Base-by-base conservation (phyloP, 2,329 filamentous ascomycete species). In the Talaromyces amestolkiae region DNA sequence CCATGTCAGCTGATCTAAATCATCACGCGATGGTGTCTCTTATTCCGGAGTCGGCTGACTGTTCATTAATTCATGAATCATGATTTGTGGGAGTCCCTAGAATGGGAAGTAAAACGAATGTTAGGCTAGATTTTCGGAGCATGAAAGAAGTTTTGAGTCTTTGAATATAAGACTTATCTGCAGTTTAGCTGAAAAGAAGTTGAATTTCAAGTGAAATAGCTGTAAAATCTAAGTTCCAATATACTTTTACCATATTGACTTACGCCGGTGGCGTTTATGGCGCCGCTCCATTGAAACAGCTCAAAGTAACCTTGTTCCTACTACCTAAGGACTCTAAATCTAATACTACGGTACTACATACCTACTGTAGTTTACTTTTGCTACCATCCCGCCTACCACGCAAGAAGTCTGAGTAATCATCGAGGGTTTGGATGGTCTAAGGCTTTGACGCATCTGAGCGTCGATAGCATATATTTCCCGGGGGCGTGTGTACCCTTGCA, bases 221-320 rank as follows among this genome's bases (percentile, higher is more conserved):
- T n/a, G 39, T n/a, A n/a, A 10, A 45, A 39, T 39, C 11, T 22
- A 56, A 17, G 10, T 24, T 39, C 15, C 33, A 9, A 56, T 24
- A 37, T 22, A 56, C 31, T 22, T 56, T 37, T n/a, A 15, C 31
- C 31, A 9, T n/a, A 9, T 19, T 8, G 11, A 37, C 15, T 56
- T 56, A 22, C 31, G n/a, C 33, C 19, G 5, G 33, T 37, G 33
- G 53, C 53, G 53, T 56, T 56, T 10, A 56, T 39, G 33, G 53
- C n/a, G 33, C 33, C 37, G 33, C 53, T 33, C 33, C 53, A 17
- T 24, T 56, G 53, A 39, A 37, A 56, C 53, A 56, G 47, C 81
- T n/a, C n/a, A 62, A 51, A 39, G 60, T 51, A 54, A 62, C 60
- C 47, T 59, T 58, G 33, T 58, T 39, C 43, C 11, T 7, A 43